A percentile compares a stretch with the other conserved stretches of the same genome.
Evolutionary conservation across 2,329 filamentous ascomycete genomes (phyloP).

Genomic region (Neonectria ditissima): DNA sequence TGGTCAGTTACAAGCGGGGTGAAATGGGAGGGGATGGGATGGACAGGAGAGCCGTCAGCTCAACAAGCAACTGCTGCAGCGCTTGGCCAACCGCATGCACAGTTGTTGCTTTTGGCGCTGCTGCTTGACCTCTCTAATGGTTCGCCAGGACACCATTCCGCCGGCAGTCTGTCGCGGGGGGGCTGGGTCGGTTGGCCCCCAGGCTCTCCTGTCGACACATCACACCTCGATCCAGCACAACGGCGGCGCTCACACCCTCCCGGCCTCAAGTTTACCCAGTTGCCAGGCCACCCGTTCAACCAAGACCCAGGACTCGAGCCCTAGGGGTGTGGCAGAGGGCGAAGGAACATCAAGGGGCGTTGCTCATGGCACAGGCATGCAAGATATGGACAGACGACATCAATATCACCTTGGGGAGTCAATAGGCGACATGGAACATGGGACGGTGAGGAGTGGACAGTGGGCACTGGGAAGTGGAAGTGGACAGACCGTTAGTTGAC

Average conservation of each 20-base stretch:
- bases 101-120: constrained; percentile 33
- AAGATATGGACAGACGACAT: constrained; percentile 6
- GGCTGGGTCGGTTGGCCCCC: constrained; percentile 18
- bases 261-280: background rate
- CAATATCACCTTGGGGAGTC: constrained; percentile 12
- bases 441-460: constrained; percentile 3
- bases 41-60: constrained; percentile 17
- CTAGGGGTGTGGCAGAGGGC: constrained; percentile 31
- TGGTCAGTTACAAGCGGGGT: constrained; percentile 7
- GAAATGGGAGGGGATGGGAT: constrained; percentile 11
- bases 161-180: constrained; percentile 31
- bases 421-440: constrained; percentile 20
- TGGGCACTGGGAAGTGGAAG: background rate
- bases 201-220: constrained; percentile 37
- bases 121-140: constrained; percentile 34
- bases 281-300: constrained; percentile 4
- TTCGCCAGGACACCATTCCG: constrained; percentile 28
- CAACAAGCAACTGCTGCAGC: constrained; percentile 30
- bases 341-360: constrained; percentile 12
- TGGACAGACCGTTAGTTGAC: constrained; percentile 3
- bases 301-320: background rate
- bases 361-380: constrained; percentile 4
- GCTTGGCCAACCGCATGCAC: constrained; percentile 30
- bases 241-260: constrained; percentile 30
- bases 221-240: constrained; percentile 42